Percentiles rank a stretch among this genome's conserved stretches.
phyloP scores from a whole-genome alignment of 2,329 filamentous ascomycete genomes.

The Colletotrichum acutatum region DNA sequence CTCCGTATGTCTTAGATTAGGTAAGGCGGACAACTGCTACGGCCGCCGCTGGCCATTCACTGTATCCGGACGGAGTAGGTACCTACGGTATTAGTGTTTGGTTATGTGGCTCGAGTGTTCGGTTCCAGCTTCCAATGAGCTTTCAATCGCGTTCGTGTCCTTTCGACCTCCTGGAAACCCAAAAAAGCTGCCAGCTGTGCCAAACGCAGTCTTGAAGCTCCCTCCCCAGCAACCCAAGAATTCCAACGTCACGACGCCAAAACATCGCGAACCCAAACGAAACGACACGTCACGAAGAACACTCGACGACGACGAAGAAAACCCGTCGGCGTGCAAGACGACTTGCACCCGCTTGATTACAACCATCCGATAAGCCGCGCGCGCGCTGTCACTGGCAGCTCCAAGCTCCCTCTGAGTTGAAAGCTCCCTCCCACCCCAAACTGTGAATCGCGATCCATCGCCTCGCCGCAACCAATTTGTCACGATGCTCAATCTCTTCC shows the following conservation, averaged over 20 bases:
- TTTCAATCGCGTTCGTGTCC: constrained; percentile 42
- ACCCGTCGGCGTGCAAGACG: not conserved
- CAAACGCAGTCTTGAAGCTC: constrained; percentile 19
- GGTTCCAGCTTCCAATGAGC: constrained; percentile 38
- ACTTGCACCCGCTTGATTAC: not conserved
- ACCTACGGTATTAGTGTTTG: too few species aligned
- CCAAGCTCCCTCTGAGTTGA: constrained; percentile 22
- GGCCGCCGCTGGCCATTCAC: too few species aligned
- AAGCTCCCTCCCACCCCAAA: constrained; percentile 7
- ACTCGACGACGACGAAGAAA: constrained; percentile 9
- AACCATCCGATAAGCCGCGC: not conserved
- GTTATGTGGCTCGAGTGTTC: constrained; percentile 18
- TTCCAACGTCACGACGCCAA: not conserved
- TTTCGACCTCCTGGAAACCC: constrained; percentile 35
- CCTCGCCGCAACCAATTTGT: constrained; percentile 35
- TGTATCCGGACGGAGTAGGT: too few species aligned
- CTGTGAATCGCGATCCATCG: constrained; percentile 7
- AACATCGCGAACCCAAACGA: not conserved
- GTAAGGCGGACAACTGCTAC: not conserved
- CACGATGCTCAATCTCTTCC: constrained; percentile 69
- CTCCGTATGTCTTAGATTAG: constrained; percentile 1
- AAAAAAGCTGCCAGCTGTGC: constrained; percentile 23
- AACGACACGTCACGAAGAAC: not conserved
- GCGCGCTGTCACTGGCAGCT: constrained; percentile 30
- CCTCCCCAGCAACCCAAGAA: constrained; percentile 15